Percentiles rank a stretch among this genome's conserved stretches.
These are phyloP conservation scores for Hysterangium stoloniferum DNA, from an alignment of 768 basidiomycete genomes.

Conservation along the genomic window DNA sequence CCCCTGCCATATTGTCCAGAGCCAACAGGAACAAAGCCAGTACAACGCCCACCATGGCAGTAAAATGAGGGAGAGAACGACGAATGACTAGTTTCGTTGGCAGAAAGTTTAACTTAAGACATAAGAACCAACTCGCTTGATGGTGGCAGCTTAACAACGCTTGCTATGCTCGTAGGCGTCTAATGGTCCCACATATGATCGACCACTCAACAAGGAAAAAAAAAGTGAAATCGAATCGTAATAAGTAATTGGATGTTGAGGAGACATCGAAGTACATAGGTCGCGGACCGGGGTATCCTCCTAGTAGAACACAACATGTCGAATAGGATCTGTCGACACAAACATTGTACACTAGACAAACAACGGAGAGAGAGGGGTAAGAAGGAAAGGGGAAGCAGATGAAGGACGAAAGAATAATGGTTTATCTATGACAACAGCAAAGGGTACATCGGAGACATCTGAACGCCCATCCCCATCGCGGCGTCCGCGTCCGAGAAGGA, in stretches of 20 bases:
- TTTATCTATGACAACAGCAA: slow-evolving; percentile 13
- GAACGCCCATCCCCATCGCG: slow-evolving; percentile 1
- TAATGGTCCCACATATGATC: neutral
- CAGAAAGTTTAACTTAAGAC: too few relatives aligned
- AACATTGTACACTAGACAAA: slow-evolving; percentile 10
- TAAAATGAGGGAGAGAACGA: too few relatives aligned
- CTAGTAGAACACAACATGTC: slow-evolving; percentile 6
- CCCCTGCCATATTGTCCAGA: too few relatives aligned
- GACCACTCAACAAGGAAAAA: too few relatives aligned
- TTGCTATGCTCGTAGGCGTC: neutral
- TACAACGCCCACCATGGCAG: neutral
- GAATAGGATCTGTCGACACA: slow-evolving; percentile 2
- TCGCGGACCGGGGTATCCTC: slow-evolving; percentile 13
- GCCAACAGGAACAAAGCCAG: too few relatives aligned
- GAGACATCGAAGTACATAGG: slow-evolving; percentile 11
- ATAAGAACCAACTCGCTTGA: too few relatives aligned
- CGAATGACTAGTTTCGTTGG: too few relatives aligned
- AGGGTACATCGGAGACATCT: neutral
- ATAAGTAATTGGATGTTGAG: too few relatives aligned
- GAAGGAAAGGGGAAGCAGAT: slow-evolving; percentile 16
- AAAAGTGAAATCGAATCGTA: neutral
- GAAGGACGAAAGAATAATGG: slow-evolving; percentile 14
- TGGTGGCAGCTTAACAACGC: too few relatives aligned
- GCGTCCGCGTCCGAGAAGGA: neutral
- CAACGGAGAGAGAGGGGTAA: slow-evolving; percentile 23